Evolutionary conservation across 2,329 filamentous ascomycete species (phyloP), one percentile per base, ranked within the genome.

Genomic region (Clarireedia hainanense): DNA sequence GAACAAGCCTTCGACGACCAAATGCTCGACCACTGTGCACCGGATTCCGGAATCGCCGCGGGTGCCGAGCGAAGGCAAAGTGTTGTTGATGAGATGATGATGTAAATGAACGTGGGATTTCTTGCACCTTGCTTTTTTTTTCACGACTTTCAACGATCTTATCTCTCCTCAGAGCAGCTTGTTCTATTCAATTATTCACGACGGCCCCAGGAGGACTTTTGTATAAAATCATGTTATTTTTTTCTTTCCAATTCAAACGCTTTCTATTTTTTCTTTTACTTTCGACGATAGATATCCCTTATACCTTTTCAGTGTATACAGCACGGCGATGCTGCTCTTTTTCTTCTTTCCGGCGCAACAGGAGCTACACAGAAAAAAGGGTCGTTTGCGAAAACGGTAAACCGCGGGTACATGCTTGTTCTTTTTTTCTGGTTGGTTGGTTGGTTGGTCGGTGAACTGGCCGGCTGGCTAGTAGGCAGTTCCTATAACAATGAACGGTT

Each of bases 1-100:
- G 64, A 68, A 46, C 46, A 64, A 47, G 60, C 57, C 12, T 65
- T 62, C 40, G 60, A 64, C 24, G 64, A 65, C 2, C 62, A 65
- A 46, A 61, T 65, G 40, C 55, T 64, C 17, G 63, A 65, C 40
- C 59, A 61, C 30, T 54, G 56, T 43, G 62, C 61, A 2, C 58
- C 64, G 3, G 65, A 67, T 23, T 61, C 63, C 17, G 62, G 62
- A 1, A 59, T 55, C 46, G 52, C 52, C 52, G 46, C 52, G 30
- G 52, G 52, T 42, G 52, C 52, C 52, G 52, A 55, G 39, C 46
- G 36, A 50, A 50, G 52, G 10, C 27, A 26, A 17, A 43, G 24
- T 9, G 23, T 17, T 36, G 26, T 42, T 17, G 52, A 50, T n/a
- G 17, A 55, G 6, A 46, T 14, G 4, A 24, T 17, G 15, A 40